Conservation (phyloP, 108 stramenopile species). For the Skeletonema grethae region DNA sequence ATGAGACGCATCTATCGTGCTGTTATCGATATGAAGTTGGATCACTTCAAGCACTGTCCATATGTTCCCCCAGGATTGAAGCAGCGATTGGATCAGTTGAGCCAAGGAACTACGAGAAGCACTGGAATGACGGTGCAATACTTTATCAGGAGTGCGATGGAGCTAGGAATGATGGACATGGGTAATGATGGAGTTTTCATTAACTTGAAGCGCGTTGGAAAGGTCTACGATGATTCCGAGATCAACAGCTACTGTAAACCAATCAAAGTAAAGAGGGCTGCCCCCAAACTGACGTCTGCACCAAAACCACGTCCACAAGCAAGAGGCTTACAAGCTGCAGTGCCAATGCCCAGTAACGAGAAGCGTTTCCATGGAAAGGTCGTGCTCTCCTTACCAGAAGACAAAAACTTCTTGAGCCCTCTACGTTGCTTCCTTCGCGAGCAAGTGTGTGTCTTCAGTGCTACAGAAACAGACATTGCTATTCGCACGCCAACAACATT, state of each 20-base stretch:
- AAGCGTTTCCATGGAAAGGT: slow-evolving; percentile 63
- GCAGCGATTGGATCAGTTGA: slow-evolving; percentile 66
- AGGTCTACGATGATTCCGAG: neutral
- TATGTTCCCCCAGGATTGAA: slow-evolving; percentile 78
- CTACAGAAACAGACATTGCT: slow-evolving; percentile 84
- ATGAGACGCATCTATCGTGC: slow-evolving; percentile 88
- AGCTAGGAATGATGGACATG: slow-evolving; percentile 82
- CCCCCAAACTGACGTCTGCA: neutral
- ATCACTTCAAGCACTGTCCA: slow-evolving; percentile 83
- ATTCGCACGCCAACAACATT: slow-evolving; percentile 88
- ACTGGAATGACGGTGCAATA: slow-evolving; percentile 92
- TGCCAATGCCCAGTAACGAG: slow-evolving; percentile 7
- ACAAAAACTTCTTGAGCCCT: slow-evolving; percentile 72
- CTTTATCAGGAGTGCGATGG: slow-evolving; percentile 77
- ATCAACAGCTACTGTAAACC: slow-evolving; percentile 1
- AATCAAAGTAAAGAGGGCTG: slow-evolving; percentile 1
- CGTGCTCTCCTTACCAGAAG: slow-evolving; percentile 64
- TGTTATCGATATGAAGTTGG: slow-evolving; percentile 93
- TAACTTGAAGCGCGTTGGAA: slow-evolving; percentile 39
- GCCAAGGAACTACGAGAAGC: slow-evolving; percentile 73
- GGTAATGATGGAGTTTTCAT: slow-evolving; percentile 62
- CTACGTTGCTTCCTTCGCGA: slow-evolving; percentile 86
- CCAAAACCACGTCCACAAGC: neutral
- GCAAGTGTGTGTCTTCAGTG: slow-evolving; percentile 85
- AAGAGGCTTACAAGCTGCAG: slow-evolving; percentile 1